phyloP scores from a whole-genome alignment of 257 asterid species.

The Nicotiana benthamiana region DNA sequence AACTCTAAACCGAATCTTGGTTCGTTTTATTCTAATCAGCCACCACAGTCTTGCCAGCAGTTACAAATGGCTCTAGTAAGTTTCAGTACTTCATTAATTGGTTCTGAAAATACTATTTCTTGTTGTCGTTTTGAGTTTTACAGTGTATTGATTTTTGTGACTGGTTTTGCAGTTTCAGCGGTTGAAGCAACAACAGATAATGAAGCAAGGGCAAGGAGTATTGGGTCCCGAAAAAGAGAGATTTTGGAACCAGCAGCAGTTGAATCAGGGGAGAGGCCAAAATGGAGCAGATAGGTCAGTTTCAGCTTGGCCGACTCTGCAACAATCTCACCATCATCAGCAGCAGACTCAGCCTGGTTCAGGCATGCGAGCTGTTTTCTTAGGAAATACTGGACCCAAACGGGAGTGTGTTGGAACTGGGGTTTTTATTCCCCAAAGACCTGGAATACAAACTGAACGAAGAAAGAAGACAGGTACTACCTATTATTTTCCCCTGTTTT shows the following conservation, averaged over 20 bases:
- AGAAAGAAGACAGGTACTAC: slow-evolving; percentile 45
- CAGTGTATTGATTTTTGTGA: neutral
- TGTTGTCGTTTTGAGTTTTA: neutral
- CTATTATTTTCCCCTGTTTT: neutral
- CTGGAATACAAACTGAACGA: slow-evolving; percentile 23
- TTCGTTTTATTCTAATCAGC: slow-evolving; percentile 13
- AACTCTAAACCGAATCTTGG: slow-evolving; percentile 6
- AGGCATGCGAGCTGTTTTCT: slow-evolving; percentile 35
- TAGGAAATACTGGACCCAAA: slow-evolving; percentile 28
- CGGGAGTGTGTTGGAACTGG: slow-evolving; percentile 78
- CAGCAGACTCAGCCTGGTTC: slow-evolving; percentile 17
- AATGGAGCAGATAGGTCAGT: slow-evolving; percentile 13
- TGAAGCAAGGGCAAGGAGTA: slow-evolving; percentile 15
- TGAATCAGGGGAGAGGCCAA: slow-evolving; percentile 18
- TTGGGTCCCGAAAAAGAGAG: slow-evolving; percentile 7
- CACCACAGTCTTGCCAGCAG: slow-evolving; percentile 34
- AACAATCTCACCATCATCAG: slow-evolving; percentile 24
- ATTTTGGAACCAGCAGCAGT: slow-evolving; percentile 19
- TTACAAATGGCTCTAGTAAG: slow-evolving; percentile 40
- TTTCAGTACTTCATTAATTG: no score
- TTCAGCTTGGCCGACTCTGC: slow-evolving; percentile 51
- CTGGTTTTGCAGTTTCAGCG: slow-evolving; percentile 25
- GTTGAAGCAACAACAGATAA: slow-evolving; percentile 30
- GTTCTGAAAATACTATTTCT: neutral
- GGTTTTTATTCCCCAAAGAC: slow-evolving; percentile 62